Evolutionary conservation across 2,329 filamentous ascomycete species (phyloP), one percentile per base, ranked within the genome.

Genomic region (Fusarium tuaranense): DNA sequence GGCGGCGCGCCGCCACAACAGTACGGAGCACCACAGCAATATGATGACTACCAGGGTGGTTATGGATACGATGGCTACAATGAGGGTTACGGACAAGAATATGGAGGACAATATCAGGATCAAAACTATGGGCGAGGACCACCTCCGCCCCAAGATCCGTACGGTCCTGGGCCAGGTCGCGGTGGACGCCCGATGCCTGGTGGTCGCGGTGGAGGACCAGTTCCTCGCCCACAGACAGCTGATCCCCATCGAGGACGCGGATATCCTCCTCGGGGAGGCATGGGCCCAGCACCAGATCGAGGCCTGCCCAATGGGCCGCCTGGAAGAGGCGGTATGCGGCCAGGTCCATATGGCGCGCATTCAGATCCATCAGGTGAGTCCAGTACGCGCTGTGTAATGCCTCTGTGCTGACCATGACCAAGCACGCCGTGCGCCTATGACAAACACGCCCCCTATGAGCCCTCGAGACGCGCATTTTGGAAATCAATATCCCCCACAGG

Each of bases 31-130:
- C 80, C 79, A 16, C 83, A 84, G 67, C 82, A 87, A 66, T 86
- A 88, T 68, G 83, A 87, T 63, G 82, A 84, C 60, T 86, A 87
- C 66, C 83, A 86, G 63, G 83, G 87, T 59, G 84, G 83, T 16
- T 85, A 88, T 69, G 85, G 81, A 59, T 84, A 87, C 69, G 86
- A 85, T 25, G 83, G 86, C 57, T 86, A 86, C 20, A 83, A 84
- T 30, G 84, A 85, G 61, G 83, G 83, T 8, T 77, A 83, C 53
- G 81, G 75, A 3, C 84, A 86, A 70, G 83, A 82, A 25, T 84
- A 85, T 55, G 82, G 82, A 63, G 80, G 76, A 63, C 83, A 85
- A 39, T 86, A 87, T 73, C 83, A 84, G 62, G 85, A 87, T 55
- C 83, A 83, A 66, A 84, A 83, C 70, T 89, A 88, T 71, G 84